Evolutionary conservation across 768 basidiomycete genomes (phyloP).

Genomic region (Amyloporia xantha): DNA sequence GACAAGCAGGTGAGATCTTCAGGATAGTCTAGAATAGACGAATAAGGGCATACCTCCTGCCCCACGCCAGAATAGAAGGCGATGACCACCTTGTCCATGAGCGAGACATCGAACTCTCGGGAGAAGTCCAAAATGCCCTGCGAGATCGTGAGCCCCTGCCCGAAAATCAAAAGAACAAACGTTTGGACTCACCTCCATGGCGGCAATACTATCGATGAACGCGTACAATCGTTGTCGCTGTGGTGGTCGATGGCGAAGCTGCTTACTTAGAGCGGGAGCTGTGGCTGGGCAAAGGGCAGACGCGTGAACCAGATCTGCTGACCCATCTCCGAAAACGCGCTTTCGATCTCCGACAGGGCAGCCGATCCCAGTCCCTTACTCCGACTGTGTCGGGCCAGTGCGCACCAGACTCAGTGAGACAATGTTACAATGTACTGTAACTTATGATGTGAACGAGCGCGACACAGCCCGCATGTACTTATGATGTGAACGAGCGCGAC

Average conservation of each 20-base stretch:
- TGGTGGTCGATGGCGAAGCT: constrained; percentile 17
- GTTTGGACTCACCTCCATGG: constrained; percentile 33
- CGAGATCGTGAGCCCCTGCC: constrained; percentile 3
- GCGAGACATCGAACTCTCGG: constrained; percentile 84
- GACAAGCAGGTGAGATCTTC: constrained; percentile 7
- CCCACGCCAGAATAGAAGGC: constrained; percentile 85
- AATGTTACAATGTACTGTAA: too few species aligned
- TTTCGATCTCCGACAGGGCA: not conserved
- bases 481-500: too few species aligned
- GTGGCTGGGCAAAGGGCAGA: constrained; percentile 26
- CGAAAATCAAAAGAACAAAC: not conserved
- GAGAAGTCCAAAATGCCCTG: constrained; percentile 91
- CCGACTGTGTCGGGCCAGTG: too few species aligned
- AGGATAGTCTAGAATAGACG: too few species aligned
- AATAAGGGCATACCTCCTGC: constrained; percentile 69
- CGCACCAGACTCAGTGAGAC: too few species aligned
- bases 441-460: too few species aligned
- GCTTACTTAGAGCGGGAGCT: constrained; percentile 17
- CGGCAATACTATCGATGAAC: constrained; percentile 18
- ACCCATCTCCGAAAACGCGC: not conserved
- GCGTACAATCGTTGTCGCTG: constrained; percentile 16
- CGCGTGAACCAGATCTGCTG: constrained; percentile 11
- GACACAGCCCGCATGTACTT: too few species aligned
- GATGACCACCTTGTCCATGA: constrained; percentile 92
- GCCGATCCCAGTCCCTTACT: not conserved